A percentile compares a stretch with the other conserved stretches of the same genome.
These are phyloP conservation scores for Waitea zeae DNA, from an alignment of 1,284 basidiomycete species.

Conservation along the genomic window DNA sequence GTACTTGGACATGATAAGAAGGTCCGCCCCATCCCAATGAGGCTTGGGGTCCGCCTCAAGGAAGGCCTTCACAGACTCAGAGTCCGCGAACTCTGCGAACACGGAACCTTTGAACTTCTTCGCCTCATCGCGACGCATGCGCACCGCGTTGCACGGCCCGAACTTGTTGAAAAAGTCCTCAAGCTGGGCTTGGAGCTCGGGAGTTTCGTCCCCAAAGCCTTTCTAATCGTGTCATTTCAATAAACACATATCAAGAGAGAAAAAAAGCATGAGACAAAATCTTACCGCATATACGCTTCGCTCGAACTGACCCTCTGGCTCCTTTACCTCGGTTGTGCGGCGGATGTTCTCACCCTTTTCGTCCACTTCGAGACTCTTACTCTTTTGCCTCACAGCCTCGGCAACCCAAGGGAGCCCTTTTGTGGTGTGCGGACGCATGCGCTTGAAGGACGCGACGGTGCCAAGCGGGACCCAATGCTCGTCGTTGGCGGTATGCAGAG, in stretches of 20 bases:
- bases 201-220: slow-evolving; percentile 71
- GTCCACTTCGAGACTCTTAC: slow-evolving; percentile 63
- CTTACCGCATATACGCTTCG: slow-evolving; percentile 74
- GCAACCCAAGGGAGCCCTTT: slow-evolving; percentile 52
- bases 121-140: slow-evolving; percentile 65
- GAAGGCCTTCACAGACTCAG: slow-evolving; percentile 59
- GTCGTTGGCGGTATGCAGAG: slow-evolving; percentile 55
- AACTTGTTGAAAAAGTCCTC: slow-evolving; percentile 77
- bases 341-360: slow-evolving; percentile 60
- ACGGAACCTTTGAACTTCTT: slow-evolving; percentile 89
- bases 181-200: slow-evolving; percentile 56
- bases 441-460: slow-evolving; percentile 88
- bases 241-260: not conserved
- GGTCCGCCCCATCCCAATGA: slow-evolving; percentile 55
- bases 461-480: slow-evolving; percentile 88
- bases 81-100: slow-evolving; percentile 80
- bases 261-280: not conserved
- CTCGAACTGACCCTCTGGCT: slow-evolving; percentile 60
- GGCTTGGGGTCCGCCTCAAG: slow-evolving; percentile 68
- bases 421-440: slow-evolving; percentile 66
- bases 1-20: slow-evolving; percentile 81
- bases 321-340: slow-evolving; percentile 51
- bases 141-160: slow-evolving; percentile 71
- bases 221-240: slow-evolving; percentile 39
- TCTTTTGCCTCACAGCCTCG: slow-evolving; percentile 38